These are phyloP conservation scores for Ganoderma resinaceum DNA, from an alignment of 1,284 basidiomycete genomes.

Conservation along the genomic window DNA sequence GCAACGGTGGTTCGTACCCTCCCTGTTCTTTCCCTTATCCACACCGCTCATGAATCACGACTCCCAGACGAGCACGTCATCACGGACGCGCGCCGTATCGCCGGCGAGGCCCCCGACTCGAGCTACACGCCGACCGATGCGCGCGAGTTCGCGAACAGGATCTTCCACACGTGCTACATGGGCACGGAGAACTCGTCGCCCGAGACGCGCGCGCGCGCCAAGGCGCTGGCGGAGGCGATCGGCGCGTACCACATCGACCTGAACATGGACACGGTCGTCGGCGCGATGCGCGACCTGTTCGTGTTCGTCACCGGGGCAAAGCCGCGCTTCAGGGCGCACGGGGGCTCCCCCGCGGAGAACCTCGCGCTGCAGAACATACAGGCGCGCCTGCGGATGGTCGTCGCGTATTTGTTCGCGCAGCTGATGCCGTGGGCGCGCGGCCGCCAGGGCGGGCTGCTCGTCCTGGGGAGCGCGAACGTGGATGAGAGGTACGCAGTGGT, in stretches of 20 bases:
- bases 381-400: slow-evolving; percentile 94
- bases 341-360: slow-evolving; percentile 90
- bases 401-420: slow-evolving; percentile 98
- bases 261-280: slow-evolving; percentile 95
- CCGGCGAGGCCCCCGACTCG: slow-evolving; percentile 83
- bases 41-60: neutral
- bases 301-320: slow-evolving; percentile 81
- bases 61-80: slow-evolving; percentile 85
- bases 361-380: slow-evolving; percentile 98
- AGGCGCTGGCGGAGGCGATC: slow-evolving; percentile 86
- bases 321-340: slow-evolving; percentile 90
- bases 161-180: slow-evolving; percentile 99
- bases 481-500: slow-evolving; percentile 80
- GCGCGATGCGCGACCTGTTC: slow-evolving; percentile 87
- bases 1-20: slow-evolving; percentile 62
- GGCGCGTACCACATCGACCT: slow-evolving; percentile 93
- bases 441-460: slow-evolving; percentile 85
- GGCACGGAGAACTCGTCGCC: slow-evolving; percentile 94
- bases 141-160: slow-evolving; percentile 83
- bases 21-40: slow-evolving; percentile 7
- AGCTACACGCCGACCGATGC: slow-evolving; percentile 87
- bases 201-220: slow-evolving; percentile 89
- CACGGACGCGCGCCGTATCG: slow-evolving; percentile 88
- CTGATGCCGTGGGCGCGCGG: slow-evolving; percentile 94
- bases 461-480: slow-evolving; percentile 96